These are phyloP conservation scores for Diaporthe aspalathi DNA, from an alignment of 2,329 filamentous ascomycete genomes.

Conservation along the genomic window DNA sequence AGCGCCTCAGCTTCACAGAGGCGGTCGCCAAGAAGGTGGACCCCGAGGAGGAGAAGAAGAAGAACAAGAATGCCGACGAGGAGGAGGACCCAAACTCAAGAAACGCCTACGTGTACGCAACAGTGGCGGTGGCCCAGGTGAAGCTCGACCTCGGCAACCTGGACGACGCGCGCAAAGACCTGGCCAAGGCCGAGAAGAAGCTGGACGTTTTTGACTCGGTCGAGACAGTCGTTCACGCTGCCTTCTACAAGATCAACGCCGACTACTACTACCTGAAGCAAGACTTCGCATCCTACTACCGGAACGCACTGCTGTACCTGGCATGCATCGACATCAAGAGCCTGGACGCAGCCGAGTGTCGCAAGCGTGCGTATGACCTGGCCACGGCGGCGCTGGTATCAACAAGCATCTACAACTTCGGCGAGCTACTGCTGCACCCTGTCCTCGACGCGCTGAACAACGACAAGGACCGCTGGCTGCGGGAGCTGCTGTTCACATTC, in stretches of 20 bases:
- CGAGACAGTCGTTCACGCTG: slow-evolving; percentile 93
- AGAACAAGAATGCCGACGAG: slow-evolving; percentile 39
- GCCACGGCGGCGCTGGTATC: slow-evolving; percentile 93
- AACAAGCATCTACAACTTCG: slow-evolving; percentile 98
- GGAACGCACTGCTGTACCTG: slow-evolving; percentile 96
- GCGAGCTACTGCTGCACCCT: slow-evolving; percentile 96
- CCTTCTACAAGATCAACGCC: slow-evolving; percentile 95
- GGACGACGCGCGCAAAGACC: slow-evolving; percentile 85
- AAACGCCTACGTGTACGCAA: slow-evolving; percentile 95
- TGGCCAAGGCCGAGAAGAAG: slow-evolving; percentile 88
- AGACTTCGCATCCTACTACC: slow-evolving; percentile 97
- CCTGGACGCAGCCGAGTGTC: slow-evolving; percentile 79
- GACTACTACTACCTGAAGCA: slow-evolving; percentile 94
- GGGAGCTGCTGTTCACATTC: slow-evolving; percentile 96
- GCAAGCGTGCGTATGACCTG: slow-evolving; percentile 89
- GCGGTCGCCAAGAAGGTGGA: slow-evolving; percentile 88
- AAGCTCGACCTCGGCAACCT: slow-evolving; percentile 84
- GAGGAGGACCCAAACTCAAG: slow-evolving; percentile 66
- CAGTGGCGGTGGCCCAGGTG: slow-evolving; percentile 87
- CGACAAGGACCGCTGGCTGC: slow-evolving; percentile 86
- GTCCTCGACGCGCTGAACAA: slow-evolving; percentile 84
- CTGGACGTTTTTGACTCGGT: slow-evolving; percentile 94
- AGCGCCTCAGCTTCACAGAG: slow-evolving; percentile 87
- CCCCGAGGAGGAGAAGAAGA: slow-evolving; percentile 70
- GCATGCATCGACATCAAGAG: slow-evolving; percentile 90